These are phyloP conservation scores for Colletotrichum filicis DNA, from an alignment of 2,329 filamentous ascomycete species.

Conservation along the genomic window DNA sequence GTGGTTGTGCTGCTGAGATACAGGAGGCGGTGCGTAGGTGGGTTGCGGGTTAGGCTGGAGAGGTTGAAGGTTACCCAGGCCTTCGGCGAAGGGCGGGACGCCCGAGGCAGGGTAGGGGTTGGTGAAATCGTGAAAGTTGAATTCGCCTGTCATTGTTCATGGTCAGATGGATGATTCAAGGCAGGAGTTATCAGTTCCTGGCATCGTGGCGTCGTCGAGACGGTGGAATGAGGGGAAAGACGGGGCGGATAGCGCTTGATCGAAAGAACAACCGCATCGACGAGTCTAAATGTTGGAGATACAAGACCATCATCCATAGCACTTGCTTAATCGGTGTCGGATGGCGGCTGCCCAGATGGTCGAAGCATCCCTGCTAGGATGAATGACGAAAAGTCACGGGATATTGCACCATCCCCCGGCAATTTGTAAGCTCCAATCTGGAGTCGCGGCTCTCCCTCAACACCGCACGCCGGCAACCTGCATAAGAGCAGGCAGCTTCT, in stretches of 20 bases:
- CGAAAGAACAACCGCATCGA: constrained; percentile 24
- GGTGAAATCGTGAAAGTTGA: constrained; percentile 66
- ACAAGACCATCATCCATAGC: constrained; percentile 20
- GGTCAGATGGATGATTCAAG: constrained; percentile 36
- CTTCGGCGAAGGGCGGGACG: constrained; percentile 50
- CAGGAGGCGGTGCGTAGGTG: constrained; percentile 52
- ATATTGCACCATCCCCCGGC: constrained; percentile 67
- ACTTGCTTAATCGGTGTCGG: constrained; percentile 32
- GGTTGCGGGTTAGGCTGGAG: constrained; percentile 63
- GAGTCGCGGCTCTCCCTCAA: constrained; percentile 38
- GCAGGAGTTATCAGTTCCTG: constrained; percentile 31
- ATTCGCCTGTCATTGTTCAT: constrained; percentile 65
- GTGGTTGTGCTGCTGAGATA: constrained; percentile 49
- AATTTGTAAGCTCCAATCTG: constrained; percentile 55
- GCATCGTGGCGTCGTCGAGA: constrained; percentile 35
- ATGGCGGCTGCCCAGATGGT: constrained; percentile 32
- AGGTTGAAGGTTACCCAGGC: constrained; percentile 55
- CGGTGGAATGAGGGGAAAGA: constrained; percentile 25
- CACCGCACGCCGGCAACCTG: constrained; percentile 33
- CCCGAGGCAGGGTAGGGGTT: constrained; percentile 53
- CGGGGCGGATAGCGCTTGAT: constrained; percentile 22
- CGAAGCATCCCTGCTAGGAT: constrained; percentile 35
- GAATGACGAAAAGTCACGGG: constrained; percentile 61
- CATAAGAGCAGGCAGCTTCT: constrained; percentile 37
- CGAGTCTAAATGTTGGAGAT: constrained; percentile 28